These are phyloP conservation scores for Tricholoma flavovirens DNA, from an alignment of 768 basidiomycete genomes.

Conservation along the genomic window DNA sequence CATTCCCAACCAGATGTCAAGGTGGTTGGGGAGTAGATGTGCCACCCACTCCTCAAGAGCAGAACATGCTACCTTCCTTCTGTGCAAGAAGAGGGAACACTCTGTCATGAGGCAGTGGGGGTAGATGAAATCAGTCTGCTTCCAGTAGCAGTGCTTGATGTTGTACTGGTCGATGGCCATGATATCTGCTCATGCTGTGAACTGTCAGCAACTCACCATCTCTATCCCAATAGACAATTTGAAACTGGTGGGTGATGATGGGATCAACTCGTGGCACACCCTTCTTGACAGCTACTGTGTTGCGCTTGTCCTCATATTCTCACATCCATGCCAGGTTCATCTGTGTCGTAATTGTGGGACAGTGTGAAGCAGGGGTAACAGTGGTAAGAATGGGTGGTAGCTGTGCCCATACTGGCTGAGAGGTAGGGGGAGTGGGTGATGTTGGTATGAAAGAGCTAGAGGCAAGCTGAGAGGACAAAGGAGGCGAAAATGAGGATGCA, in stretches of 20 bases:
- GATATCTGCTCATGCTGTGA: not conserved
- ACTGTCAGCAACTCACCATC: not conserved
- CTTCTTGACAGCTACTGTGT: not conserved
- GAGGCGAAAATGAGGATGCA: not conserved
- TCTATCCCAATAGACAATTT: not conserved
- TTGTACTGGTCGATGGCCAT: not conserved
- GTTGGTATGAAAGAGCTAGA: not conserved
- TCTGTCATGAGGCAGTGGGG: too few species aligned
- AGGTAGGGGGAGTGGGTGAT: not conserved
- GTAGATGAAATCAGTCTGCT: too few species aligned
- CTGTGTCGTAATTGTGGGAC: not conserved
- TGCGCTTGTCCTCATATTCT: not conserved
- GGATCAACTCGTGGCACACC: too few species aligned
- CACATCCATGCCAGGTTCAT: not conserved
- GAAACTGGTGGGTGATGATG: not conserved
- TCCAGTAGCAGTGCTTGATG: too few species aligned
- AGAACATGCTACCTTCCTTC: not conserved
- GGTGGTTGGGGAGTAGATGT: not conserved
- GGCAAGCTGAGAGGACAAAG: not conserved
- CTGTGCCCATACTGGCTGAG: not conserved
- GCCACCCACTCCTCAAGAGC: not conserved
- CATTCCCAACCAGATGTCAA: not conserved
- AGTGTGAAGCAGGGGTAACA: not conserved
- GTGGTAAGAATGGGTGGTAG: not conserved
- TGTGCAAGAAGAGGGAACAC: not conserved